Conservation (phyloP, 257 asterid species). For the Jacaranda copaia region DNA sequence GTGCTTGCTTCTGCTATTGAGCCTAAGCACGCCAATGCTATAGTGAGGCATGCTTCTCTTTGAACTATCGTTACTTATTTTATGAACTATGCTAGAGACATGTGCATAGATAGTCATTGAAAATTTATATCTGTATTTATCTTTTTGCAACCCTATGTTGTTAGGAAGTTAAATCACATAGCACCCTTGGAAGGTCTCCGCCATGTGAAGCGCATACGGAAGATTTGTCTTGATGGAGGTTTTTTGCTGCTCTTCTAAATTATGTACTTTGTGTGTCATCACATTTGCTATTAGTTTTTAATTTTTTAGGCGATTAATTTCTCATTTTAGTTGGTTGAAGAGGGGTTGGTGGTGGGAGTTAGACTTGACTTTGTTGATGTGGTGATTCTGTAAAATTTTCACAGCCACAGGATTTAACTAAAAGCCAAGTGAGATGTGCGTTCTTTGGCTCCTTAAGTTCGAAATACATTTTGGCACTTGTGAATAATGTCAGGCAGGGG, state of each 20-base stretch:
- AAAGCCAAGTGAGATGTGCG: neutral
- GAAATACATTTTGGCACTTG: neutral
- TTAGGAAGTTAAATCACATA: slow-evolving; percentile 76
- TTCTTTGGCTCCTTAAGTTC: neutral
- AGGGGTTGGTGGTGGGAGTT: slow-evolving; percentile 1
- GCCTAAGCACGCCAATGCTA: slow-evolving; percentile 69
- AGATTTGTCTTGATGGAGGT: slow-evolving; percentile 72
- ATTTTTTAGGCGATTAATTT: neutral
- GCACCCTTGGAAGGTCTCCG: slow-evolving; percentile 89
- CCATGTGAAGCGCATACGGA: slow-evolving; percentile 86
- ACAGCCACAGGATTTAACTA: neutral
- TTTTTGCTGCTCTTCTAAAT: slow-evolving; percentile 12
- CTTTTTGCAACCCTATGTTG: slow-evolving; percentile 28
- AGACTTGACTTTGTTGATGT: neutral
- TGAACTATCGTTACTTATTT: neutral
- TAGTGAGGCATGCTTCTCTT: slow-evolving; percentile 63
- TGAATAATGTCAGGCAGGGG: neutral
- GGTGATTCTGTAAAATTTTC: neutral
- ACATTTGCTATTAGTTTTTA: neutral
- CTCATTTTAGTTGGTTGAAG: slow-evolving; percentile 1
- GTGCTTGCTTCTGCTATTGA: slow-evolving; percentile 76
- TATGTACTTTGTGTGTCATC: slow-evolving; percentile 2
- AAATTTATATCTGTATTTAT: neutral
- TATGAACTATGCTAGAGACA: neutral
- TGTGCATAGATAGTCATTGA: neutral